These are phyloP conservation scores for Leptographium procerum DNA, from an alignment of 2,329 filamentous ascomycete genomes.

Conservation along the genomic window DNA sequence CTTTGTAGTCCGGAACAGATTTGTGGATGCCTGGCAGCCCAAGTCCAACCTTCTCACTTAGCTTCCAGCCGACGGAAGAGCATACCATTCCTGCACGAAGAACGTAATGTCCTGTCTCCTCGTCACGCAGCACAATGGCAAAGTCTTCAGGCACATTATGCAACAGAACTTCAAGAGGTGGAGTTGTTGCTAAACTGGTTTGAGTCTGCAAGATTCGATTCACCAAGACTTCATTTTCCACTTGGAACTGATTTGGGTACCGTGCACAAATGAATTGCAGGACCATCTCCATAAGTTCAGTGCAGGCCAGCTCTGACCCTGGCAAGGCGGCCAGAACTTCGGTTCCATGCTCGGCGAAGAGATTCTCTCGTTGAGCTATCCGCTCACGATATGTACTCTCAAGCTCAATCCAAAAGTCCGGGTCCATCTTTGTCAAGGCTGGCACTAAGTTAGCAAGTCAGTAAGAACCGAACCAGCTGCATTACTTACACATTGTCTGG, in stretches of 20 bases:
- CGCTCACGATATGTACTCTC: slow-evolving; percentile 59
- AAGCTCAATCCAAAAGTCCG: slow-evolving; percentile 83
- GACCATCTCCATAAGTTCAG: slow-evolving; percentile 80
- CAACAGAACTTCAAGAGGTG: slow-evolving; percentile 59
- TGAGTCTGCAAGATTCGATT: slow-evolving; percentile 57
- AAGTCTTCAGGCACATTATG: slow-evolving; percentile 81
- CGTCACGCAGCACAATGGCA: slow-evolving; percentile 61
- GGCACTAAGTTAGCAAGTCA: background rate
- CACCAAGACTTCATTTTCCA: slow-evolving; percentile 44
- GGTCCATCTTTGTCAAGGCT: slow-evolving; percentile 69
- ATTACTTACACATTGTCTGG: slow-evolving; percentile 72
- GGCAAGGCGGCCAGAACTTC: slow-evolving; percentile 57
- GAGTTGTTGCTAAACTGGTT: slow-evolving; percentile 47
- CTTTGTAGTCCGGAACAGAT: slow-evolving; percentile 70
- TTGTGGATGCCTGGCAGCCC: slow-evolving; percentile 60
- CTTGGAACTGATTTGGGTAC: slow-evolving; percentile 62
- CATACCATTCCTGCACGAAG: slow-evolving; percentile 70
- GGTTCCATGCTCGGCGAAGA: slow-evolving; percentile 52
- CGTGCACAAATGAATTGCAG: slow-evolving; percentile 68
- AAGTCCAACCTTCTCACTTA: slow-evolving; percentile 61
- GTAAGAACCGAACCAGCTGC: background rate
- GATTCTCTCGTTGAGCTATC: slow-evolving; percentile 54
- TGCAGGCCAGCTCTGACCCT: slow-evolving; percentile 67
- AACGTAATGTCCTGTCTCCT: slow-evolving; percentile 58
- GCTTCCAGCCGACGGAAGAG: slow-evolving; percentile 69